A percentile compares a stretch with the other conserved stretches of the same genome.
Evolutionary conservation across 768 basidiomycete genomes (phyloP).

Genomic region (Leccinum rimulosum): DNA sequence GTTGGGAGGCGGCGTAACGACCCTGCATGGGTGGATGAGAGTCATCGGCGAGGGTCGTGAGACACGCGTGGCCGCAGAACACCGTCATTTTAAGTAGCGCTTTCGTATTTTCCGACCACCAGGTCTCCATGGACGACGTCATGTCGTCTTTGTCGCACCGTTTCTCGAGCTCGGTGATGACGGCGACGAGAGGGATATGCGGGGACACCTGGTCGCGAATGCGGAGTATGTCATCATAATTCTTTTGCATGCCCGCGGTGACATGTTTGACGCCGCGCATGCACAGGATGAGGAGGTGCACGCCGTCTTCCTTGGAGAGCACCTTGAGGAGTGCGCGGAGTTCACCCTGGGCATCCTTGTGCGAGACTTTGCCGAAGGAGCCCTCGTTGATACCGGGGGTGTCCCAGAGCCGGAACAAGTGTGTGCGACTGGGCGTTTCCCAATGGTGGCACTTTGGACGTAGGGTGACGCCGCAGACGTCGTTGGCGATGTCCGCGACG

Average conservation of each 20-base stretch:
- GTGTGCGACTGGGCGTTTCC: slow-evolving; percentile 18
- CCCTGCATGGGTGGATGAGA: slow-evolving; percentile 17
- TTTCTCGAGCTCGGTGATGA: slow-evolving; percentile 28
- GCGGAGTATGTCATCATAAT: slow-evolving; percentile 15
- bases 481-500: slow-evolving; percentile 20
- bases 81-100: slow-evolving; percentile 5
- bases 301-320: slow-evolving; percentile 22
- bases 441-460: slow-evolving; percentile 11
- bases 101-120: slow-evolving; percentile 18
- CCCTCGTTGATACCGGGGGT: slow-evolving; percentile 25
- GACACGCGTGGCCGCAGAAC: slow-evolving; percentile 21
- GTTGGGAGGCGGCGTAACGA: slow-evolving; percentile 16
- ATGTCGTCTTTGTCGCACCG: slow-evolving; percentile 10
- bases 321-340: slow-evolving; percentile 18
- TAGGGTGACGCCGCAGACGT: slow-evolving; percentile 23
- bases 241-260: slow-evolving; percentile 23
- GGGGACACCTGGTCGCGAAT: slow-evolving; percentile 22
- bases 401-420: slow-evolving; percentile 24
- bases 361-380: slow-evolving; percentile 23
- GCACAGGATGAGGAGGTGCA: slow-evolving; percentile 26
- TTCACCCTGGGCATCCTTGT: slow-evolving; percentile 19
- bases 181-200: slow-evolving; percentile 22
- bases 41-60: slow-evolving; percentile 24
- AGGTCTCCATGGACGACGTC: slow-evolving; percentile 22
- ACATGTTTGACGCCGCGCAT: slow-evolving; percentile 21